Evolutionary conservation across 495 filamentous ascomycete species (phyloP).

Genomic region (Daldinia grandis): DNA sequence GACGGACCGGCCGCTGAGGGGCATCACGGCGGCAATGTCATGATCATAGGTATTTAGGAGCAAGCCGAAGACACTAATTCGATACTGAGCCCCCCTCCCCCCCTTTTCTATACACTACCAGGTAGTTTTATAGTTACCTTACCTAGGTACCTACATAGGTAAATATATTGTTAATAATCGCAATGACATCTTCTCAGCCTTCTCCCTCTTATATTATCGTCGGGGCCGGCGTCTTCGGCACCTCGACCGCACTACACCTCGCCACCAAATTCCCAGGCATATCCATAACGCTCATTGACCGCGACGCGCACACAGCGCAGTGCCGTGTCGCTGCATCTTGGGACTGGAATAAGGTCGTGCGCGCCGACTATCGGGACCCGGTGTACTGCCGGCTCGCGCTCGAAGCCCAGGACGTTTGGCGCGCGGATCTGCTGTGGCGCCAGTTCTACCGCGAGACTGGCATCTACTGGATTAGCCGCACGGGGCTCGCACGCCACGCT

Average conservation of each 20-base stretch:
- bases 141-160: too few species aligned
- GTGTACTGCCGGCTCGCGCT: conserved; percentile 66
- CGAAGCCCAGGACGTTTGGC: conserved; percentile 64
- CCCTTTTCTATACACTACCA: background rate
- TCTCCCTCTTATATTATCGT: conserved; percentile 64
- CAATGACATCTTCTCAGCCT: conserved; percentile 37
- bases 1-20: conserved; percentile 21
- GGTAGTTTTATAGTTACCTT: too few species aligned
- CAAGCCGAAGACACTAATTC: background rate
- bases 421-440: conserved; percentile 60
- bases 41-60: background rate
- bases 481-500: conserved; percentile 56
- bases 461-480: conserved; percentile 59
- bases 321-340: conserved; percentile 64
- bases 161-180: background rate
- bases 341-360: conserved; percentile 74
- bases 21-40: conserved; percentile 14
- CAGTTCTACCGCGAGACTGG: conserved; percentile 67
- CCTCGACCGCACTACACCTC: conserved; percentile 69
- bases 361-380: conserved; percentile 69
- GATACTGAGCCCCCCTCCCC: background rate
- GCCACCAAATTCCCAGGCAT: conserved; percentile 59
- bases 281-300: conserved; percentile 66
- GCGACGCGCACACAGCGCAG: conserved; percentile 54
- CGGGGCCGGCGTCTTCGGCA: conserved; percentile 72